Evolutionary conservation across 139 green algal genomes (phyloP).

Genomic region (Astrephomene gubernaculifera): DNA sequence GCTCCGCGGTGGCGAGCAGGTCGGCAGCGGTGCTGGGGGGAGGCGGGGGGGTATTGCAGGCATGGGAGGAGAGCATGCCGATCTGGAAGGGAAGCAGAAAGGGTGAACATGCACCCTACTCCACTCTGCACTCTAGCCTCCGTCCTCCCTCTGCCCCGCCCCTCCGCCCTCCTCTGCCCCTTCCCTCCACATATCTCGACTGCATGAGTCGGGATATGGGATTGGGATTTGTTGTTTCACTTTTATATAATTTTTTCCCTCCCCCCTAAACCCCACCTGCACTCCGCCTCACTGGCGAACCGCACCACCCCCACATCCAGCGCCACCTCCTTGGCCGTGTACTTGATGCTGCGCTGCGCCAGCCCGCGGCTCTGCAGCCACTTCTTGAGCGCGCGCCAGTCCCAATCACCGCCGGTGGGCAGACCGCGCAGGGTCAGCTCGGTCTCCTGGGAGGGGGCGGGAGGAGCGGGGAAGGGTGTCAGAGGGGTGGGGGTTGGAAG

Average conservation of each 20-base stretch:
- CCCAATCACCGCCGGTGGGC: constrained; percentile 4
- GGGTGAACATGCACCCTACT: too few relatives aligned
- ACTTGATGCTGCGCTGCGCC: constrained; percentile 5
- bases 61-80: too few relatives aligned
- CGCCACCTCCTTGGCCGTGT: constrained; percentile 4
- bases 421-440: constrained; percentile 26
- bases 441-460: neutral
- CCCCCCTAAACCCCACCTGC: neutral
- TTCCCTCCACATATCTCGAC: too few relatives aligned
- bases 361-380: constrained; percentile 11
- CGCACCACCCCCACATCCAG: constrained; percentile 3
- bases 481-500: neutral
- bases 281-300: neutral
- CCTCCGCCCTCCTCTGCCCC: too few relatives aligned
- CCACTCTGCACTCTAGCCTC: too few relatives aligned
- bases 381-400: constrained; percentile 27
- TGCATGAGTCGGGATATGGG: too few relatives aligned
- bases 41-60: neutral
- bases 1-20: neutral
- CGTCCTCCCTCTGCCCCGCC: too few relatives aligned
- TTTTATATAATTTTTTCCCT: too few relatives aligned
- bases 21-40: neutral
- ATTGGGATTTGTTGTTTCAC: too few relatives aligned
- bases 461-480: neutral
- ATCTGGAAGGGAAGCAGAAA: too few relatives aligned